Evolutionary conservation across 768 basidiomycete species (phyloP).

Genomic region (Leccinum pellstonianum): DNA sequence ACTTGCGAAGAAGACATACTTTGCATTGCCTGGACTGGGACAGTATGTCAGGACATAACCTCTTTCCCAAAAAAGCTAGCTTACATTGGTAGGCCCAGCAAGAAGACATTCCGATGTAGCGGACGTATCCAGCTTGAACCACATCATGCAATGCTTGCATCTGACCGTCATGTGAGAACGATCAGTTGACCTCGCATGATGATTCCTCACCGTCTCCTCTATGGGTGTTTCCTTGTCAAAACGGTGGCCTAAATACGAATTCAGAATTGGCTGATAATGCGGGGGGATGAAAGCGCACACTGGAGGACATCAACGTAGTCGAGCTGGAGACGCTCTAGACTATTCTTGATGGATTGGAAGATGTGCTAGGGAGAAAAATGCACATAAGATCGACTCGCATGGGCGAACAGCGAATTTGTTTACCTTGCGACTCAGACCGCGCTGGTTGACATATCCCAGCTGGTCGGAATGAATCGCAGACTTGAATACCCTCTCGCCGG

Average conservation of each 20-base stretch:
- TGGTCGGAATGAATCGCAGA: slow-evolving; percentile 31
- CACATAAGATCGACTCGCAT: background rate
- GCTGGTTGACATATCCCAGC: slow-evolving; percentile 47
- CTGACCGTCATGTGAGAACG: slow-evolving; percentile 8
- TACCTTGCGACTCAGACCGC: slow-evolving; percentile 41
- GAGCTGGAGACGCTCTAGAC: slow-evolving; percentile 41
- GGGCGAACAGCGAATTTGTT: slow-evolving; percentile 37
- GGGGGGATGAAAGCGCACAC: slow-evolving; percentile 28
- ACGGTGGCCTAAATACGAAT: slow-evolving; percentile 38
- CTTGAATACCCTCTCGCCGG: slow-evolving; percentile 15
- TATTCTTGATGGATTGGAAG: slow-evolving; percentile 51
- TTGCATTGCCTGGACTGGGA: slow-evolving; percentile 39
- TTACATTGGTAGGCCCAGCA: slow-evolving; percentile 42
- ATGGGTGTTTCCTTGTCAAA: slow-evolving; percentile 52
- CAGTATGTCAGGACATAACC: slow-evolving; percentile 3
- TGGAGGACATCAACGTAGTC: slow-evolving; percentile 63
- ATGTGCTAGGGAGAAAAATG: slow-evolving; percentile 40
- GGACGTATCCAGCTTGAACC: slow-evolving; percentile 47
- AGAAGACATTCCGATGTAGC: slow-evolving; percentile 46
- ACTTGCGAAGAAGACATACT: slow-evolving; percentile 24
- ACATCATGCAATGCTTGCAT: slow-evolving; percentile 55
- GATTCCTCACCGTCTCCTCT: slow-evolving; percentile 37
- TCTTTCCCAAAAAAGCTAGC: slow-evolving; percentile 5
- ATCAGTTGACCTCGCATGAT: background rate
- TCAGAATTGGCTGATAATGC: background rate